phyloP scores from a whole-genome alignment of 2,329 filamentous ascomycete species.

The Aspergillus luchuensis region DNA sequence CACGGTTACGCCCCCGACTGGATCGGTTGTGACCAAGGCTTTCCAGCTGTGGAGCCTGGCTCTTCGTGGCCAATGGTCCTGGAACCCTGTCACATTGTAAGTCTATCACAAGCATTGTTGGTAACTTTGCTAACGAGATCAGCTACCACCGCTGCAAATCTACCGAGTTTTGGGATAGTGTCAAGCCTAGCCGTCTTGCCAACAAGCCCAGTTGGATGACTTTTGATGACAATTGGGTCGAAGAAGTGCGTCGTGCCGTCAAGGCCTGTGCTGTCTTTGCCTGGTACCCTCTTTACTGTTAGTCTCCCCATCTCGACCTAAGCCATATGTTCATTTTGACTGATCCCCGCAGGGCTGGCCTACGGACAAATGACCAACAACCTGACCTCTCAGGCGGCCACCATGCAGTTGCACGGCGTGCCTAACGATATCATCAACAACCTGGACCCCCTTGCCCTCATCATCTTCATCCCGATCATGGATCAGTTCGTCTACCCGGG shows the following conservation, averaged over 20 bases:
- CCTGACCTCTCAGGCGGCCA: constrained; percentile 56
- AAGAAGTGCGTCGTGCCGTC: constrained; percentile 70
- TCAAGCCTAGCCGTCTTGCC: constrained; percentile 25
- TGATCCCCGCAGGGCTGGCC: constrained; percentile 38
- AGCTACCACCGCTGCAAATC: constrained; percentile 24
- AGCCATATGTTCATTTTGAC: neutral
- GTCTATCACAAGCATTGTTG: neutral
- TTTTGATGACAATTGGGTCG: constrained; percentile 79
- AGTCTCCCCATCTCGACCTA: constrained; percentile 10
- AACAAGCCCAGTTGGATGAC: constrained; percentile 57
- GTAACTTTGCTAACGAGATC: constrained; percentile 7
- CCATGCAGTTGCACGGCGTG: constrained; percentile 54
- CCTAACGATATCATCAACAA: constrained; percentile 59
- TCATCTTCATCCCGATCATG: constrained; percentile 57
- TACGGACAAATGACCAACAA: constrained; percentile 59
- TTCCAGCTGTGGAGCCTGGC: constrained; percentile 62
- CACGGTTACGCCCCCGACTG: constrained; percentile 66
- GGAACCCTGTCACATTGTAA: constrained; percentile 55
- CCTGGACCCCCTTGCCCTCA: constrained; percentile 54
- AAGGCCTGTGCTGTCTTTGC: constrained; percentile 69
- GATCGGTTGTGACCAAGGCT: constrained; percentile 71
- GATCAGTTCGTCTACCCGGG: constrained; percentile 55
- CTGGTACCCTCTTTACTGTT: constrained; percentile 53
- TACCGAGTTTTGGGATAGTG: constrained; percentile 25
- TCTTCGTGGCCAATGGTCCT: constrained; percentile 63